Evolutionary conservation across 805 yeast genomes (phyloP), one percentile per base, ranked within the genome.

Genomic region (Lachancea meyersii): DNA sequence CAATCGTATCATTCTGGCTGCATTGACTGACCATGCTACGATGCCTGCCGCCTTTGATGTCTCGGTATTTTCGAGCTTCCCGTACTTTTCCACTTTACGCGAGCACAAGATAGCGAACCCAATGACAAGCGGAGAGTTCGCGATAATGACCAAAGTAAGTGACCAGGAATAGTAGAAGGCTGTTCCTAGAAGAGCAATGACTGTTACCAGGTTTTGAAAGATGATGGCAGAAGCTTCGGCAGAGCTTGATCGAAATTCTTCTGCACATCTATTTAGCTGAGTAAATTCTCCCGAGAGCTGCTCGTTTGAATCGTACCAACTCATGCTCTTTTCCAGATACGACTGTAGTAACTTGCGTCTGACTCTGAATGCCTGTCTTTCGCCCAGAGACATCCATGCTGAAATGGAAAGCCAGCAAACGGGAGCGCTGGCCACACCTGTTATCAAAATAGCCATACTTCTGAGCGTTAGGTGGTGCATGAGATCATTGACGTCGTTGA

Each of bases 101-200:
- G 88, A 78, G 44, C 82, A 73, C 0, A 70, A 27, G 28, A 67
- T 61, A 1, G 82, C 77, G 2, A 73, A 48, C 0, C 70, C 7
- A 0, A 70, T 69, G 44, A 91, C 75, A 0, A 88, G 26, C 0
- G 98, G 98, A 3, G 86, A 51, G 3, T 83, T 71, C 1, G 86
- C 80, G 45, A 91, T 54, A n/a, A 83, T 76, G 1, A 93, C 75
- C 20, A 93, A 63, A 0, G 97, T 85, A 9, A 93, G 69, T 3
- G 85, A 72, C 97, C 97, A 91, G 2, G 95, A 85, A 47, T 79
- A 80, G 47, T 74, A 73, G 57, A 93, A 74, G 1, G 96, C 79
- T 0, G 84, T 76, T 1, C 76, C 71, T 1, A 82, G 56, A 9
- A 82, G 62, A 0, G 82, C 76, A 3, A 76, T 41, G 0, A 78